Base-by-base conservation (phyloP, 2,329 filamentous ascomycete species). In the Fusarium acutatum region DNA sequence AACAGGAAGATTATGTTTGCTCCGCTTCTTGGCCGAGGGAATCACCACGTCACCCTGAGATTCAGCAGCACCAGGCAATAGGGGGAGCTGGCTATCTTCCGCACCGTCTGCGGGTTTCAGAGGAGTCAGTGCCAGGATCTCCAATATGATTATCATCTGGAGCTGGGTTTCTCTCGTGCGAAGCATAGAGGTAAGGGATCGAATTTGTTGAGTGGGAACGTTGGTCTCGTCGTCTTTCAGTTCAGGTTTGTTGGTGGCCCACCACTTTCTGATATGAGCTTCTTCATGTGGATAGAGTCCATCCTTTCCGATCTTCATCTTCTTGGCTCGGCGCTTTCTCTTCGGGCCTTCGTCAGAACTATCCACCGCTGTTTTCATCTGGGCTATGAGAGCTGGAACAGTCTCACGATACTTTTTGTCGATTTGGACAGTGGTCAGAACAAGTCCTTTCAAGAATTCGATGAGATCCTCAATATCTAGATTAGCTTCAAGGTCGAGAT, bases 351-450 rank as follows among this genome's bases (percentile, higher is more conserved):
- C 84, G 47, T 89, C 88, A 11, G 87, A 90, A 67, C 85, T 87
- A n/a, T 91, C 87, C 14, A 88, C 83, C 17, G 85, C 82, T 3
- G 88, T 83, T 38, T 89, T 89, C 77, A 91, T 88, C 53, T 87
- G 85, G 6, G 83, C 79, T 30, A 94, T 86, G 41, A 93, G 84
- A 12, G 86, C 86, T 0, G 92, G 90, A 30, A 96, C 80, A 6
- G 90, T 90, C 61, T 93, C 91, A n/a, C 90, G 88, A 77, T 94
- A 95, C 79, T 96, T 96, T 79, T 93, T 94, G 79, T 96, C 93
- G 69, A 94, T 88, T 50, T 92, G 86, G 11, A 89, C 86, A 1
- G 90, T 91, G 5, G 89, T 89, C 67, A 94, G 83, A n/a, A 93
- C 83, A 64, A 94, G 87, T 56, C 87, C 87, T 75, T 91, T 90